Evolutionary conservation across 2,329 filamentous ascomycete genomes (phyloP), one percentile per base, ranked within the genome.

Genomic region (Pseudocercospora eumusae): DNA sequence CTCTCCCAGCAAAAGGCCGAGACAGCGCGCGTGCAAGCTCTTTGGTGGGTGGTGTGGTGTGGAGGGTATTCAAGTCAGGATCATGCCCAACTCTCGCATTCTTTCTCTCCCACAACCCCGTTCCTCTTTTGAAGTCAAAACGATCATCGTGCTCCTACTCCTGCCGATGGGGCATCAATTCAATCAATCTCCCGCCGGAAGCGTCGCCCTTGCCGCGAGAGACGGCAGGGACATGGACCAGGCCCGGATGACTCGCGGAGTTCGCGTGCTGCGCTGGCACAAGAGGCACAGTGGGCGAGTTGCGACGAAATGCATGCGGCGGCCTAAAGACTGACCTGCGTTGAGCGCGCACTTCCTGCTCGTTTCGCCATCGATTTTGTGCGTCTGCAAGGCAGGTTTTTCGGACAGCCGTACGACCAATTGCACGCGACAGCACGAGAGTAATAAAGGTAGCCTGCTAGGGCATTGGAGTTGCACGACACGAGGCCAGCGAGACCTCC

Each of bases 251-350:
- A 54, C 28, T 40, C 52, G 52, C 52, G 52, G 52, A 36, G 27
- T 54, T 54, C 28, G 52, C 52, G 52, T 40, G 49, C n/a, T 53
- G 52, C 52, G 52, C 28, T 54, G 52, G 52, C 52, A 54, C 52
- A 33, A 54, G 52, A 25, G 23, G 44, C 44, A 49, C 36, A n/a
- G 18, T 18, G 36, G 36, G 36, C 15, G 15, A 36, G 13, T 36
- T 25, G 25, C 47, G 18, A 52, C 25, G 23, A 33, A 54, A 33
- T 23, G 15, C 18, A 54, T 40, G 52, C 23, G 23, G 52, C 52
- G 15, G 52, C 52, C 52, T 54, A 31, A 36, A 28, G 28, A 40
- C 33, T 33, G 28, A 18, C 52, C 28, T 33, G 28, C 25, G 47
- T 52, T 31, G 47, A 28, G 23, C n/a, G 3, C 0, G n/a, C n/a